Conservation (phyloP, 2,329 filamentous ascomycete genomes). For the Microcyclosporella mali region DNA sequence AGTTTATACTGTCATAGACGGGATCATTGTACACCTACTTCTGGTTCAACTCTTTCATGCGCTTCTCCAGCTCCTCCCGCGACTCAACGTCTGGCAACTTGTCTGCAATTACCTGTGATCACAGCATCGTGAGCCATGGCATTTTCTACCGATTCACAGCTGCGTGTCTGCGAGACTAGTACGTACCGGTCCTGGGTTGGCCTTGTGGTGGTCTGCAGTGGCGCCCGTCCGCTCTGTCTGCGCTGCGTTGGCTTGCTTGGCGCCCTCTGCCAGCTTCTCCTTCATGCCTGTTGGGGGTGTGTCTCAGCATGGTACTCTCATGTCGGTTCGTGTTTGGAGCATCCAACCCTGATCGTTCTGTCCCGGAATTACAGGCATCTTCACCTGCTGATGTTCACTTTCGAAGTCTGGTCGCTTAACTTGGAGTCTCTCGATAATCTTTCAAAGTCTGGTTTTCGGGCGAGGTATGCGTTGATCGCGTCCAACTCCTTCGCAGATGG, state of each 20-base stretch:
- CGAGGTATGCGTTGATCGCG: conserved; percentile 8
- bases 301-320: not conserved
- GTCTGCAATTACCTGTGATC: conserved; percentile 31
- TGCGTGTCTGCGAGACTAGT: not conserved
- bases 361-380: conserved; percentile 20
- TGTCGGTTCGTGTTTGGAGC: not conserved
- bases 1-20: conserved; percentile 3
- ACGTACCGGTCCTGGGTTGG: conserved; percentile 36
- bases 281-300: conserved; percentile 14
- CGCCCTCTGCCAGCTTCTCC: conserved; percentile 14
- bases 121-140: not conserved
- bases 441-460: conserved; percentile 7
- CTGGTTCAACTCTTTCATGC: conserved; percentile 47
- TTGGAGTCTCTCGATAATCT: not conserved
- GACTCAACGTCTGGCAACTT: conserved; percentile 40
- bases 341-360: conserved; percentile 16
- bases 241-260: conserved; percentile 13
- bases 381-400: not conserved
- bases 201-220: conserved; percentile 37
- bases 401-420: not conserved
- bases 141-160: not conserved
- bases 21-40: conserved; percentile 20
- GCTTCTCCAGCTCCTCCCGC: conserved; percentile 46
- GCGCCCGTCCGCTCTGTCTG: conserved; percentile 9
- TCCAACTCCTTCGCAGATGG: conserved; percentile 5